These are phyloP conservation scores for Musa balbisiana DNA, from an alignment of 202 grass and related monocot genomes.

Conservation along the genomic window DNA sequence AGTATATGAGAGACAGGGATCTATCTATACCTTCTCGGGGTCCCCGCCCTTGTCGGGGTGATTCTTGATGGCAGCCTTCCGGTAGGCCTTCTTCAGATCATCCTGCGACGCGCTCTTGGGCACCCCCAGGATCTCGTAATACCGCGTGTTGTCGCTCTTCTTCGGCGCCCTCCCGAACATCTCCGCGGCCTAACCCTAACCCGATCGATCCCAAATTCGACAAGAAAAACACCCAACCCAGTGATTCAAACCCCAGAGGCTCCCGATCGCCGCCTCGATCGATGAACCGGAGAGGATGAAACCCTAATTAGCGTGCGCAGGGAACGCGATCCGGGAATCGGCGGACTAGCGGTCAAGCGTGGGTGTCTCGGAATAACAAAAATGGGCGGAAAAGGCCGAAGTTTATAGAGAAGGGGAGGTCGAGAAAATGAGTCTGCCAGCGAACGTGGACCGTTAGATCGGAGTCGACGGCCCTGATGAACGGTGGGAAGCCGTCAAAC, in stretches of 20 bases:
- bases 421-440: too few species aligned
- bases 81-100: slow-evolving; percentile 28
- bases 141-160: slow-evolving; percentile 19
- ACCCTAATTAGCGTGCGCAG: neutral
- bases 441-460: neutral
- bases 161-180: slow-evolving; percentile 22
- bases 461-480: neutral
- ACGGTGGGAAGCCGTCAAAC: slow-evolving; percentile 1
- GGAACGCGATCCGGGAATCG: neutral
- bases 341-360: neutral
- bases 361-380: neutral
- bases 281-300: neutral
- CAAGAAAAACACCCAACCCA: neutral
- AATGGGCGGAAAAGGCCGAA: too few species aligned
- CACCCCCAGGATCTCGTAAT: slow-evolving; percentile 24
- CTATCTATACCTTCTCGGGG: slow-evolving; percentile 17
- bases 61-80: slow-evolving; percentile 30
- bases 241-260: too few species aligned
- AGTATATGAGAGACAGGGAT: neutral
- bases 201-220: neutral
- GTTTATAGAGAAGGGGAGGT: neutral
- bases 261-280: neutral
- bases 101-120: slow-evolving; percentile 19
- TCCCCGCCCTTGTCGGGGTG: slow-evolving; percentile 28
- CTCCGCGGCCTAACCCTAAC: neutral